phyloP scores from a whole-genome alignment of 768 basidiomycete species.

The Cantharellus anzutake region DNA sequence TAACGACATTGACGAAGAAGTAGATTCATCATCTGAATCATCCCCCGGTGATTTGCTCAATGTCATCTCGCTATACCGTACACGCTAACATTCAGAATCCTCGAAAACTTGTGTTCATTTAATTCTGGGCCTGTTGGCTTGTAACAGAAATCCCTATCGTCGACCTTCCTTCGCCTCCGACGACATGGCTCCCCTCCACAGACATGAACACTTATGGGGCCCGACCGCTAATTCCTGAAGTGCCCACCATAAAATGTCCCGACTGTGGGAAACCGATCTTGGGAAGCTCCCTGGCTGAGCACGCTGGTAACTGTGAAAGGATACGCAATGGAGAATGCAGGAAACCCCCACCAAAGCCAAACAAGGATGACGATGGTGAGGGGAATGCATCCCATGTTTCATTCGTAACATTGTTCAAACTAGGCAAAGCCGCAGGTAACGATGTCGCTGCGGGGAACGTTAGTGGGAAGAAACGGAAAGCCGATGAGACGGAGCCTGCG shows the following conservation, averaged over 20 bases:
- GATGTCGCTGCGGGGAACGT: conserved; percentile 23
- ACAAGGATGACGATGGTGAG: conserved; percentile 27
- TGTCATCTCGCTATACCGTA: background rate
- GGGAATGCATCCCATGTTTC: conserved; percentile 8
- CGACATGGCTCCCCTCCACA: conserved; percentile 64
- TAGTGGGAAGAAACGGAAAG: conserved; percentile 55
- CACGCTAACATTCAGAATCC: background rate
- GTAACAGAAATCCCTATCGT: background rate
- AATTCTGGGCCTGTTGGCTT: background rate
- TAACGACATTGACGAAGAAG: background rate
- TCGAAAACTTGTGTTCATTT: background rate
- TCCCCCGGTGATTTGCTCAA: background rate
- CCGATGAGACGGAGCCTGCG: conserved; percentile 51
- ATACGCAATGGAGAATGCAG: conserved; percentile 29
- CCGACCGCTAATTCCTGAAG: conserved; percentile 49
- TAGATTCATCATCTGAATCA: background rate
- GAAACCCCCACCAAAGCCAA: conserved; percentile 39
- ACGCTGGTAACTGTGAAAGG: conserved; percentile 56
- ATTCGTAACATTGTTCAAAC: conserved; percentile 11
- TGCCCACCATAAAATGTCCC: conserved; percentile 49
- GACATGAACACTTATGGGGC: conserved; percentile 83
- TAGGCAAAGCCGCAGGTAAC: background rate
- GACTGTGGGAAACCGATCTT: conserved; percentile 72
- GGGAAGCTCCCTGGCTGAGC: conserved; percentile 53
- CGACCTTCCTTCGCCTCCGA: conserved; percentile 37